Evolutionary conservation across 345 rosid species (phyloP).

Genomic region (Ceriops tagal): DNA sequence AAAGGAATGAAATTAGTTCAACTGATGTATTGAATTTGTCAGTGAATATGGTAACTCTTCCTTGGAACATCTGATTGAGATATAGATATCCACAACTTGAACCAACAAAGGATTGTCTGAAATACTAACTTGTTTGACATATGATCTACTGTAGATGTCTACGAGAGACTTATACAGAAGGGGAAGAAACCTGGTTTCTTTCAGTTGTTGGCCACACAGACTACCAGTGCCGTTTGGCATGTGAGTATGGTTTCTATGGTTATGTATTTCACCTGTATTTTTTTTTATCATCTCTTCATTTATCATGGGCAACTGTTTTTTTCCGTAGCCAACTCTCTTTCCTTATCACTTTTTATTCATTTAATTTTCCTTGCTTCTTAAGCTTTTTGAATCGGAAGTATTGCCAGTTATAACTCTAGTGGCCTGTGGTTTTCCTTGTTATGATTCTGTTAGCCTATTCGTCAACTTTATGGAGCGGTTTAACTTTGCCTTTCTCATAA

Average conservation of each 20-base stretch:
- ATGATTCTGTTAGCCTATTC: background rate
- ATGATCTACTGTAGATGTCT: constrained; percentile 47
- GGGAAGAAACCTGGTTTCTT: constrained; percentile 81
- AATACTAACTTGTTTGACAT: constrained; percentile 11
- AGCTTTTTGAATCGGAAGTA: no score
- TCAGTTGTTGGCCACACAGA: constrained; percentile 91
- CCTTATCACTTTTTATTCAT: background rate
- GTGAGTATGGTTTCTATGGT: constrained; percentile 42
- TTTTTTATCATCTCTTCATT: background rate
- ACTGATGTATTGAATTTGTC: no score
- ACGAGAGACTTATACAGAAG: constrained; percentile 65
- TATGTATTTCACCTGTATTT: background rate
- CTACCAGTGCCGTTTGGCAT: constrained; percentile 95
- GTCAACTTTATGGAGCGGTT: background rate
- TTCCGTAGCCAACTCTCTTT: background rate
- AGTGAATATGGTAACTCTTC: background rate
- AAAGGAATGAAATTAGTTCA: no score
- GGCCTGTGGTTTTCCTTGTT: background rate
- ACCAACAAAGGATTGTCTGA: constrained; percentile 1
- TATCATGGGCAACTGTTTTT: background rate
- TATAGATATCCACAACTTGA: background rate
- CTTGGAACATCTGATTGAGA: background rate
- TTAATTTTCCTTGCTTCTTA: background rate
- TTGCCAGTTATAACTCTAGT: no score
- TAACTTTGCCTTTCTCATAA: background rate